Conservation (phyloP, 768 basidiomycete species). For the Boletus fagicola region DNA sequence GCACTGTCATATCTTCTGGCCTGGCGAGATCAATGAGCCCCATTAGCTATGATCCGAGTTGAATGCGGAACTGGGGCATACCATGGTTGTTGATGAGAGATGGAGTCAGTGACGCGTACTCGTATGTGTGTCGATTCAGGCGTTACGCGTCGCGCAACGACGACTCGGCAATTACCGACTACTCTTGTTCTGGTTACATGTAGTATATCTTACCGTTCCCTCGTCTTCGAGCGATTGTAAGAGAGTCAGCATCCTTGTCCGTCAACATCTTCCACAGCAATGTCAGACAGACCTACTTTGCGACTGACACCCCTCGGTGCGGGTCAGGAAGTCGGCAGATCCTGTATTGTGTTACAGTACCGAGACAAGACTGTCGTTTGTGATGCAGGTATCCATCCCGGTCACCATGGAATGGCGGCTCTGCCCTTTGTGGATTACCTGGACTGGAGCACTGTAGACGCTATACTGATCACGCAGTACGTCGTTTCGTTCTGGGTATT, state of each 20-base stretch:
- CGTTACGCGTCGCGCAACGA: conserved; percentile 23
- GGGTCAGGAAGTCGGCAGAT: conserved; percentile 95
- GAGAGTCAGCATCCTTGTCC: background rate
- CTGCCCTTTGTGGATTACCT: conserved; percentile 93
- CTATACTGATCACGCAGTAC: conserved; percentile 91
- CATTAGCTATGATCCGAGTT: background rate
- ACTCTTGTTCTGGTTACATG: background rate
- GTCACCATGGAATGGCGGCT: conserved; percentile 88
- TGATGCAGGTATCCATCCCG: conserved; percentile 93
- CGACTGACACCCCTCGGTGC: conserved; percentile 89
- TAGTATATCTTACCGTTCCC: background rate
- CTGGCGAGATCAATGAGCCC: conserved; percentile 29
- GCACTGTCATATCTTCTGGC: conserved; percentile 94
- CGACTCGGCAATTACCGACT: conserved; percentile 23
- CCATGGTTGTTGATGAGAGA: conserved; percentile 45
- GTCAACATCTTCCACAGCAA: conserved; percentile 13
- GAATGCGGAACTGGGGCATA: conserved; percentile 25
- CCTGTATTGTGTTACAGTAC: conserved; percentile 93
- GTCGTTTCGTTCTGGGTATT: conserved; percentile 28
- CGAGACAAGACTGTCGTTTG: conserved; percentile 89
- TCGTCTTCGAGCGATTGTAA: background rate
- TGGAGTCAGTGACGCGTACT: conserved; percentile 25
- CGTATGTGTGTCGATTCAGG: background rate
- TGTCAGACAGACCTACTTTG: conserved; percentile 58
- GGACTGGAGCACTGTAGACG: conserved; percentile 97